Evolutionary conservation across 208 protist genomes (phyloP), one percentile per base, ranked within the genome.

Genomic region (Wallacemonas sp.): DNA sequence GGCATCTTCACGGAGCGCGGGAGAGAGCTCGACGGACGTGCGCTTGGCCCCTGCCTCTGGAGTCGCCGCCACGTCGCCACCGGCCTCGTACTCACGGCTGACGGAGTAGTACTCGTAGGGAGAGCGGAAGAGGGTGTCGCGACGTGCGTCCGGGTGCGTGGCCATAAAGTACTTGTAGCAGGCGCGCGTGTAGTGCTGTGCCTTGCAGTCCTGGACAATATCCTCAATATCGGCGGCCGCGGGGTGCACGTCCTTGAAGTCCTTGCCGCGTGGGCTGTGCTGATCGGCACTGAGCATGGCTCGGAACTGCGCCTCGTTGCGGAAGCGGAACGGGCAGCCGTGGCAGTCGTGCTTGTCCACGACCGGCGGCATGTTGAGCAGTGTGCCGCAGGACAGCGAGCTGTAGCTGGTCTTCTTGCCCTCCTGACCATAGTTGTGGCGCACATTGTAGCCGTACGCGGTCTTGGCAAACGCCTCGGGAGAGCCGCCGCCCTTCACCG

Each of bases 81-180:
- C 55, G 14, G 70, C 63, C 63, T 73, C 73, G 26, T 74, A 70
- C 72, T 93, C 85, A 12, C 72, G 64, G 55, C 91, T 96, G 12
- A 75, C 59, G 29, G 59, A 71, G 76, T 89, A 94, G 67, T 93
- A 97, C 70, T 97, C 88, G 74, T 89, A 94, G 11, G 91, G 91
- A 0, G 88, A 93, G 52, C 87, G 83, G 57, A 97, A 97, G 32
- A 97, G 74, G 8, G 87, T 92, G 63, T 97, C 91, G 33, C 91
- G 88, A 16, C 74, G 70, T 0, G 81, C 88, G 46, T 75, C 81
- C 22, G 79, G 84, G 64, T 96, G 89, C 0, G 87, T 97, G n/a
- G 89, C 74, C 76, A 93, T 82, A 62, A 95, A 97, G 70, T 96
- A 96, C 70, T 92, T 91, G 67, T 92, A 94, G 76, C 92, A 97